Conservation (phyloP, 2,329 filamentous ascomycete species). For the Penicillium sumatraense region DNA sequence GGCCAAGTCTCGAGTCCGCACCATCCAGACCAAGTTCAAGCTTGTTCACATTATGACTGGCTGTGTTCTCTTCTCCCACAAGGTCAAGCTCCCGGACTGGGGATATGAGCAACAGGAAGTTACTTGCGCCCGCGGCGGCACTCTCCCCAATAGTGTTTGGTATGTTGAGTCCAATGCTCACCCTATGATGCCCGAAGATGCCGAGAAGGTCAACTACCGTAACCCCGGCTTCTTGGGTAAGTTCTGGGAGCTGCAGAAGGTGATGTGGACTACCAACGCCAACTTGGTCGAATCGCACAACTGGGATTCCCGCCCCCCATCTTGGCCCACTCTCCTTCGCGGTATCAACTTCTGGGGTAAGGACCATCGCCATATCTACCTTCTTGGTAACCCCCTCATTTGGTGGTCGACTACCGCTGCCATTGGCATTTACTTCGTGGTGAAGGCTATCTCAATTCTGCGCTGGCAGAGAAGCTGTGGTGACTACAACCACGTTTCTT, state of each 20-base stretch:
- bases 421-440: slow-evolving; percentile 74
- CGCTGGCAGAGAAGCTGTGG: slow-evolving; percentile 92
- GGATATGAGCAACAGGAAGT: slow-evolving; percentile 98
- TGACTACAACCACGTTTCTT: slow-evolving; percentile 79
- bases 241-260: slow-evolving; percentile 94
- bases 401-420: slow-evolving; percentile 90
- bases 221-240: slow-evolving; percentile 96
- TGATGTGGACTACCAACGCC: slow-evolving; percentile 99
- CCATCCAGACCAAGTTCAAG: slow-evolving; percentile 95
- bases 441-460: slow-evolving; percentile 86
- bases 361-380: slow-evolving; percentile 91
- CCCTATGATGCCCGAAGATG: slow-evolving; percentile 71
- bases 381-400: slow-evolving; percentile 90
- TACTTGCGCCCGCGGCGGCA: slow-evolving; percentile 91
- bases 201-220: slow-evolving; percentile 95
- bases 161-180: slow-evolving; percentile 93
- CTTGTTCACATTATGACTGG: slow-evolving; percentile 96
- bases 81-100: slow-evolving; percentile 98
- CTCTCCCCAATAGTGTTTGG: slow-evolving; percentile 95
- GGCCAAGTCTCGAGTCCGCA: slow-evolving; percentile 84
- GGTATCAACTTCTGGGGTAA: slow-evolving; percentile 99
- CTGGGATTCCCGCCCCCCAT: slow-evolving; percentile 93
- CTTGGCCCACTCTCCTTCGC: slow-evolving; percentile 88
- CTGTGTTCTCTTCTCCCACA: slow-evolving; percentile 95
- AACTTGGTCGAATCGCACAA: slow-evolving; percentile 95